Percentiles rank a stretch among this genome's conserved stretches.
Evolutionary conservation across 345 rosid species (phyloP).

Genomic region (Aurinia saxatilis): DNA sequence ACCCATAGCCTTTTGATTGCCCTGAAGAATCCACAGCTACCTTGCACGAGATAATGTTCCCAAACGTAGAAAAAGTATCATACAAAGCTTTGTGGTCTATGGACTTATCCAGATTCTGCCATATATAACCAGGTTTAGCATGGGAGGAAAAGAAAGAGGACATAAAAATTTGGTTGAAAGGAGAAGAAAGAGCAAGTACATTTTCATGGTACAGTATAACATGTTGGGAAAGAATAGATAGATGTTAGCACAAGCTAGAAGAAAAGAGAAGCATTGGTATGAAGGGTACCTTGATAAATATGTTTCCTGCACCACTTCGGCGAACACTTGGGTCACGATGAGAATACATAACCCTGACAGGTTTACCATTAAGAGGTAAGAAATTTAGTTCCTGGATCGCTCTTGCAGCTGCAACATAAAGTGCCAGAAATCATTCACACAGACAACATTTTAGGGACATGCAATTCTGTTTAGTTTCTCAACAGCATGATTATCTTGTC

Average conservation of each 20-base stretch:
- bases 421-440: neutral
- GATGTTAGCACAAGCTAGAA: too few relatives aligned
- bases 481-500: too few relatives aligned
- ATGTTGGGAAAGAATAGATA: too few relatives aligned
- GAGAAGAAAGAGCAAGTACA: too few relatives aligned
- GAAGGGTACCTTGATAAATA: conserved; percentile 69
- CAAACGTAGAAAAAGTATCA: conserved; percentile 77
- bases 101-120: conserved; percentile 78
- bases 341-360: conserved; percentile 82
- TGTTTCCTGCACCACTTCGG: conserved; percentile 93
- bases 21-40: conserved; percentile 82
- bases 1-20: conserved; percentile 92
- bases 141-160: neutral
- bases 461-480: neutral
- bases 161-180: too few relatives aligned
- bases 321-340: conserved; percentile 71
- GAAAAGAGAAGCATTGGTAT: too few relatives aligned
- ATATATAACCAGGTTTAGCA: conserved; percentile 1
- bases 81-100: conserved; percentile 89
- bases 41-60: conserved; percentile 85
- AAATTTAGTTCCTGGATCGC: conserved; percentile 78
- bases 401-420: conserved; percentile 56
- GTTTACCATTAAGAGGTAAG: conserved; percentile 64
- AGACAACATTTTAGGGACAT: neutral
- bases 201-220: too few relatives aligned